These are phyloP conservation scores for Boletus huronensis DNA, from an alignment of 768 basidiomycete species.

Conservation along the genomic window DNA sequence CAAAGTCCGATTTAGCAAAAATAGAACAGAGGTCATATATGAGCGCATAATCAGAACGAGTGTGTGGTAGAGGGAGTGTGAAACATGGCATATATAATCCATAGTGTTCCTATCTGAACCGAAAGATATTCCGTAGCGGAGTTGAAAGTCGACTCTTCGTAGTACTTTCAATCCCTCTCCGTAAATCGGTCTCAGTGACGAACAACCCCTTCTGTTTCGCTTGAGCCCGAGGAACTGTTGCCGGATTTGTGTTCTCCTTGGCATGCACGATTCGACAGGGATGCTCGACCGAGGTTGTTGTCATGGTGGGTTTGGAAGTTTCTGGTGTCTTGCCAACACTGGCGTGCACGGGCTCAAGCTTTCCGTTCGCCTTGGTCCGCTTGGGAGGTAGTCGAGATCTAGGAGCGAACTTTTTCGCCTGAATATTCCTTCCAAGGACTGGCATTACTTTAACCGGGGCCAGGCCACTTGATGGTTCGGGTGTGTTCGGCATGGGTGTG, in stretches of 20 bases:
- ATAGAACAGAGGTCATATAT: not conserved
- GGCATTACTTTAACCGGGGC: conserved; percentile 1
- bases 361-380: conserved; percentile 10
- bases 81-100: not conserved
- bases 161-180: conserved; percentile 25
- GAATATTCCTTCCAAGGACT: not conserved
- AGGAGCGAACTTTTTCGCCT: conserved; percentile 13
- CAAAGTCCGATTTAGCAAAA: not conserved
- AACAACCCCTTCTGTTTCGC: conserved; percentile 14
- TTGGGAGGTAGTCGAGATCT: conserved; percentile 15
- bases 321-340: not conserved
- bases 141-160: conserved; percentile 26
- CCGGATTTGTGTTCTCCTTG: conserved; percentile 14
- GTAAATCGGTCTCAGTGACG: conserved; percentile 16
- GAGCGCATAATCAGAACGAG: conserved; percentile 5
- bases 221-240: not conserved
- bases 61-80: conserved; percentile 9
- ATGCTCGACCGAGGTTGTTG: conserved; percentile 9
- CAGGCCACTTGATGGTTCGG: not conserved
- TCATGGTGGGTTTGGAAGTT: conserved; percentile 2
- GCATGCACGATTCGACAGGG: conserved; percentile 12
- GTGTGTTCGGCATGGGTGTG: conserved; percentile 7
- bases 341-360: not conserved
- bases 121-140: conserved; percentile 32
- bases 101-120: conserved; percentile 22